phyloP scores from a whole-genome alignment of 345 rosid species.

The Cardamine chenopodiifolia region DNA sequence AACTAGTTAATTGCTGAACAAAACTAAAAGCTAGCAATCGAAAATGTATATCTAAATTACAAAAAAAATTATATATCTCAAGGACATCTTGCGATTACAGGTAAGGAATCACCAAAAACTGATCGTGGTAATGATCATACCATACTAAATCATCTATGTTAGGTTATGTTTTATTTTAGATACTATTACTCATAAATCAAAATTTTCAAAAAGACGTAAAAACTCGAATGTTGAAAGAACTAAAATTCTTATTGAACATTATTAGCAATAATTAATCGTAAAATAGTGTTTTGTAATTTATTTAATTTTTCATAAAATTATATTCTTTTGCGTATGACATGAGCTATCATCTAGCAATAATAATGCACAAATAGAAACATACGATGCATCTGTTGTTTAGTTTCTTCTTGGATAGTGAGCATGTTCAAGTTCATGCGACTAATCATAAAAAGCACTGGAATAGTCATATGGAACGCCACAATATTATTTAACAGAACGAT shows the following conservation, averaged over 20 bases:
- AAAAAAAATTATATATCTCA: no score
- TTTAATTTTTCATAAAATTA: no score
- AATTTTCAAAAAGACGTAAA: not conserved
- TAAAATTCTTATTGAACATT: not conserved
- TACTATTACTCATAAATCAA: not conserved
- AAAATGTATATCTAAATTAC: no score
- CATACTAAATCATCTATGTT: not conserved
- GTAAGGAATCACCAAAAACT: no score
- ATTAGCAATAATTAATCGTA: not conserved
- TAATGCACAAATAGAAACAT: not conserved
- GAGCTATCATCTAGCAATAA: not conserved
- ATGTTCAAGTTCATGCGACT: constrained; percentile 42
- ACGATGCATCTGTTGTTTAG: constrained; percentile 23
- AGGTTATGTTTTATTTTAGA: not conserved
- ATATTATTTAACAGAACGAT: not conserved
- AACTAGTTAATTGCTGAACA: no score
- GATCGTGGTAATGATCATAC: not conserved
- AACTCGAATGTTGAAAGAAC: not conserved
- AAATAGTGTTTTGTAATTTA: not conserved
- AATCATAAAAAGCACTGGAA: constrained; percentile 39
- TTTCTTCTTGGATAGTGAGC: constrained; percentile 30
- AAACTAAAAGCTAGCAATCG: not conserved
- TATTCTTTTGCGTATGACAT: not conserved
- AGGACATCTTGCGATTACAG: not conserved
- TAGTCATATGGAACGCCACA: constrained; percentile 21